A percentile compares a stretch with the other conserved stretches of the same genome.
Evolutionary conservation across 1,139 yeast species (phyloP).

Genomic region (Debaryomyces psychrophilus): DNA sequence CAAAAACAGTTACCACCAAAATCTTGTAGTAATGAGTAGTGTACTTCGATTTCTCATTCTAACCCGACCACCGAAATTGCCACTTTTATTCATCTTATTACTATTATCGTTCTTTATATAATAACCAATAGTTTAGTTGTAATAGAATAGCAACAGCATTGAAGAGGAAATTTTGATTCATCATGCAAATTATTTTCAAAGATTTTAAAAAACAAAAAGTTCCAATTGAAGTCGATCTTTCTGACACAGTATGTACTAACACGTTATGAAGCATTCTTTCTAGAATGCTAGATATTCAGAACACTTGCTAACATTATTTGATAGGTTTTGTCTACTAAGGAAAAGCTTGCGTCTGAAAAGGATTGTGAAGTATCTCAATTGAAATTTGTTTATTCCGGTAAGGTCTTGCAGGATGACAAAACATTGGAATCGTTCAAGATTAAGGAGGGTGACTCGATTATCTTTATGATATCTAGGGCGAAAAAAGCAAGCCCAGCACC

Average conservation of each 20-base stretch:
- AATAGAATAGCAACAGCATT: not conserved
- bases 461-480: conserved; percentile 79
- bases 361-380: conserved; percentile 75
- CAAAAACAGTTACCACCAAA: conserved; percentile 3
- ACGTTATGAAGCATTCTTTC: not conserved
- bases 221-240: conserved; percentile 72
- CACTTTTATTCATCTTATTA: conserved; percentile 2
- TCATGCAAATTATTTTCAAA: conserved; percentile 82
- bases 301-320: conserved; percentile 7
- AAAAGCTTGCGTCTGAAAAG: conserved; percentile 67
- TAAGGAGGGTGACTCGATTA: conserved; percentile 88
- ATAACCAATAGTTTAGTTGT: not conserved
- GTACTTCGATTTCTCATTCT: conserved; percentile 4
- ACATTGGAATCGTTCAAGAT: conserved; percentile 71
- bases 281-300: not conserved
- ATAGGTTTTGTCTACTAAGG: conserved; percentile 70
- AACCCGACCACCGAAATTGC: conserved; percentile 3
- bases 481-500: conserved; percentile 35
- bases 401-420: conserved; percentile 84
- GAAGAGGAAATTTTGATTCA: conserved; percentile 10
- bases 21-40: conserved; percentile 5
- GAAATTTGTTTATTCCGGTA: conserved; percentile 90
- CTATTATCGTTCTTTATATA: not conserved
- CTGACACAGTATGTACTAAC: conserved; percentile 60
- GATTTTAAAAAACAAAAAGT: conserved; percentile 92